A percentile compares a stretch with the other conserved stretches of the same genome.
Evolutionary conservation across 192 early-diverging fungal genomes (phyloP).

Genomic region (Phycomyces blakesleeanus): DNA sequence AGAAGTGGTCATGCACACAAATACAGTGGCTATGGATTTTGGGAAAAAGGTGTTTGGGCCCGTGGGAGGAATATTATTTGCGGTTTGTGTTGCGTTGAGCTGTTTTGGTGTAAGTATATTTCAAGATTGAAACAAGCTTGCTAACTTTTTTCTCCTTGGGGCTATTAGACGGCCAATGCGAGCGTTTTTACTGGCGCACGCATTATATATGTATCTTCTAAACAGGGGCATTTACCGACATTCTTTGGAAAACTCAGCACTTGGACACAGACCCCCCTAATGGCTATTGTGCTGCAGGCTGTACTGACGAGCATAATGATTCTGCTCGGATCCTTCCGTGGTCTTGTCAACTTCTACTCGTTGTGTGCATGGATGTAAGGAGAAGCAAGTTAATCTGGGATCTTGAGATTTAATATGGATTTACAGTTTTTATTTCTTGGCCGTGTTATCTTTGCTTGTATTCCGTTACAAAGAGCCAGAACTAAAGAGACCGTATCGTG

Average conservation of each 20-base stretch:
- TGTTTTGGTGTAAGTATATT: slow-evolving; percentile 58
- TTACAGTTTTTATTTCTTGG: slow-evolving; percentile 57
- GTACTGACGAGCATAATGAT: slow-evolving; percentile 59
- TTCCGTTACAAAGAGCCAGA: slow-evolving; percentile 65
- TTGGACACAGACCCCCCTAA: slow-evolving; percentile 57
- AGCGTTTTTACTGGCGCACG: slow-evolving; percentile 71
- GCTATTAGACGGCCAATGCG: slow-evolving; percentile 62
- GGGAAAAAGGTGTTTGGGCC: slow-evolving; percentile 67
- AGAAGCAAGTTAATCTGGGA: neutral
- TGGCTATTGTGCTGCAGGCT: slow-evolving; percentile 63
- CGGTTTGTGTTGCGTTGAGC: slow-evolving; percentile 65
- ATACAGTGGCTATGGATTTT: slow-evolving; percentile 68
- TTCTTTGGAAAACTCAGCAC: slow-evolving; percentile 62
- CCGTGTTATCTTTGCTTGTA: slow-evolving; percentile 59
- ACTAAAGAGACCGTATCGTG: slow-evolving; percentile 64
- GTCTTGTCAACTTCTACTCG: slow-evolving; percentile 73
- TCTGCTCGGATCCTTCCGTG: slow-evolving; percentile 59
- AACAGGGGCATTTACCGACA: slow-evolving; percentile 63
- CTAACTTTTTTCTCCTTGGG: too few species aligned
- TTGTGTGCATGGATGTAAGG: slow-evolving; percentile 67
- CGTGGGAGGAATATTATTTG: slow-evolving; percentile 64
- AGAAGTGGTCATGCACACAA: slow-evolving; percentile 60
- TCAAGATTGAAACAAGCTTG: neutral
- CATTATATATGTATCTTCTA: slow-evolving; percentile 62
- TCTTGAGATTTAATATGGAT: too few species aligned